Evolutionary conservation across 257 asterid genomes (phyloP).

Genomic region (Nicotiana attenuata): DNA sequence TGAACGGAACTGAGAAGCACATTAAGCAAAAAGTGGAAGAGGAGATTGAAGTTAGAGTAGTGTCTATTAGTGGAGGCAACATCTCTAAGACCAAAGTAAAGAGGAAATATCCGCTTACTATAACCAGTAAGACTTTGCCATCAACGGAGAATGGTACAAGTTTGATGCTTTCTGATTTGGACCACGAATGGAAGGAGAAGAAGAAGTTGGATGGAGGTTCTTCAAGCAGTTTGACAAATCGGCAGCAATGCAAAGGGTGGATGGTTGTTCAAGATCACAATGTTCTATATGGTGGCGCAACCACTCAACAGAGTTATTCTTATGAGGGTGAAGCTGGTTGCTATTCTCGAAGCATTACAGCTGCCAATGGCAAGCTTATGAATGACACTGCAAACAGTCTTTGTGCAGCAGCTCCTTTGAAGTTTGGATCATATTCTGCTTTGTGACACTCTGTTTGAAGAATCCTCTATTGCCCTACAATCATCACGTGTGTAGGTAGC

Average conservation of each 20-base stretch:
- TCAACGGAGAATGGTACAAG: constrained; percentile 30
- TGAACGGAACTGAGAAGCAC: constrained; percentile 37
- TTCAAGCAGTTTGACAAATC: constrained; percentile 28
- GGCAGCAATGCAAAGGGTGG: constrained; percentile 52
- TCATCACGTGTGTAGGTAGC: not conserved
- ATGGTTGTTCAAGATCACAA: constrained; percentile 48
- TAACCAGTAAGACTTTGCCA: constrained; percentile 23
- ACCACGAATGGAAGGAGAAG: constrained; percentile 43
- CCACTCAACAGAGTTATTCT: constrained; percentile 34
- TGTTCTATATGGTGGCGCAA: constrained; percentile 54
- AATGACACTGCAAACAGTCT: constrained; percentile 27
- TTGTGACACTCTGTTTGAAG: not conserved
- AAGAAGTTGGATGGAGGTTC: constrained; percentile 15
- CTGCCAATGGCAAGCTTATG: constrained; percentile 32
- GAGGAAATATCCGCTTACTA: constrained; percentile 44
- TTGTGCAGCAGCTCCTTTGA: constrained; percentile 28
- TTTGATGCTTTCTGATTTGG: constrained; percentile 32
- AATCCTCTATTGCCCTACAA: not conserved
- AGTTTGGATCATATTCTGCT: constrained; percentile 4
- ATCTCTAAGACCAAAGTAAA: constrained; percentile 15
- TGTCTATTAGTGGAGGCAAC: constrained; percentile 6
- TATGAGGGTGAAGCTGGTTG: constrained; percentile 31
- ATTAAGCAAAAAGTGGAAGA: constrained; percentile 49
- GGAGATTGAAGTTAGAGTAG: constrained; percentile 25
- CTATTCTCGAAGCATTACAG: constrained; percentile 38